Percentiles rank a stretch among this genome's conserved stretches.
Evolutionary conservation across 768 basidiomycete genomes (phyloP).

Genomic region (Amylocystis lapponica): DNA sequence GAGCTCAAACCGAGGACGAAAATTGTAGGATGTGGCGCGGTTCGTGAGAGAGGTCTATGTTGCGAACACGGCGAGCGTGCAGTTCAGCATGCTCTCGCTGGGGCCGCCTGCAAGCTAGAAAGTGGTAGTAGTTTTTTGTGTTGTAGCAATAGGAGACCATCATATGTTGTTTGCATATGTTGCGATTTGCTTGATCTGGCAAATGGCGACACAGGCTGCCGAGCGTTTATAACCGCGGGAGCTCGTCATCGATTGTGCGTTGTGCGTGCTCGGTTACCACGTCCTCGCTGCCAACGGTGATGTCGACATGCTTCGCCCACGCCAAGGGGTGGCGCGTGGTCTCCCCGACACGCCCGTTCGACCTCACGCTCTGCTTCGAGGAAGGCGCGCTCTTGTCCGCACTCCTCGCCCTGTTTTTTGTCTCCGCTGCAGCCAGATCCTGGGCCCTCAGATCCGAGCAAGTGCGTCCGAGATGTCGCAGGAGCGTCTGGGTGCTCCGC

Average conservation of each 20-base stretch:
- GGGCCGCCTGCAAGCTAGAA: slow-evolving; percentile 14
- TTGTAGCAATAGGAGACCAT: no score
- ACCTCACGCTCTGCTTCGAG: slow-evolving; percentile 78
- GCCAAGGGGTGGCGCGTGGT: slow-evolving; percentile 60
- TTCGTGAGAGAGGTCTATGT: slow-evolving; percentile 60
- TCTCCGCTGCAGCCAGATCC: slow-evolving; percentile 37
- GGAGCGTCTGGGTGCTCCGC: slow-evolving; percentile 46
- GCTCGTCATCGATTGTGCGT: slow-evolving; percentile 20
- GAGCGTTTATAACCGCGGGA: no score
- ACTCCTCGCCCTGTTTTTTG: slow-evolving; percentile 40
- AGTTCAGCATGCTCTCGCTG: slow-evolving; percentile 68
- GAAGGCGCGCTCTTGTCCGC: slow-evolving; percentile 60
- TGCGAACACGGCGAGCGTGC: slow-evolving; percentile 41
- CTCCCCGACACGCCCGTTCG: slow-evolving; percentile 60
- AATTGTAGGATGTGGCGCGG: slow-evolving; percentile 58
- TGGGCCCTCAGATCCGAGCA: slow-evolving; percentile 23
- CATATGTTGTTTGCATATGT: no score
- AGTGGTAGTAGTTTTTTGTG: no score
- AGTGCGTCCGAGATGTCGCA: slow-evolving; percentile 32
- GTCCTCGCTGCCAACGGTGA: slow-evolving; percentile 15
- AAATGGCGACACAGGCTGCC: no score
- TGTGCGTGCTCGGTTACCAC: slow-evolving; percentile 18
- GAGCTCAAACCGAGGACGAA: no score
- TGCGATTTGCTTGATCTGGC: no score
- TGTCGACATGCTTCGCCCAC: slow-evolving; percentile 37